Evolutionary conservation across 257 asterid species (phyloP).

Genomic region (Solanum tacnaense): DNA sequence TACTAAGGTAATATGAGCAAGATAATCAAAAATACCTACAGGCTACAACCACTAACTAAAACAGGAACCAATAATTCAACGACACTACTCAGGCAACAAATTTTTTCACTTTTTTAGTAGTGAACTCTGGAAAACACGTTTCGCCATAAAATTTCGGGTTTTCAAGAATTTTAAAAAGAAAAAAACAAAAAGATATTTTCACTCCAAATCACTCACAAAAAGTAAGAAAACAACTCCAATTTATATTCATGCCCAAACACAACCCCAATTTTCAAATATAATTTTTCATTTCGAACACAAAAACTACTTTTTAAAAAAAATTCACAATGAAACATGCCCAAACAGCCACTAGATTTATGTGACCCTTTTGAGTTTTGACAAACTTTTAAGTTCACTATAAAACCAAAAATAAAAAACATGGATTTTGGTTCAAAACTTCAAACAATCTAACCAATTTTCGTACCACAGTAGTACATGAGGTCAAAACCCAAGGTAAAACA

Average conservation of each 20-base stretch:
- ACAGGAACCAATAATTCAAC: not conserved
- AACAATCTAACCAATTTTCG: not conserved
- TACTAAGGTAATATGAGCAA: not conserved
- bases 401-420: not conserved
- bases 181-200: too few species aligned
- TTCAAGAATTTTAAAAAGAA: not conserved
- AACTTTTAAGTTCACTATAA: not conserved
- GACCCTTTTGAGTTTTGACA: not conserved
- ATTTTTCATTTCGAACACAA: not conserved
- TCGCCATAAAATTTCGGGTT: not conserved
- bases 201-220: not conserved
- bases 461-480: not conserved
- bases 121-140: not conserved
- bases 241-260: not conserved
- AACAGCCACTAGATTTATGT: not conserved
- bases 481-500: not conserved
- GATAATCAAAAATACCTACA: not conserved
- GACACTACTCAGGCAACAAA: not conserved
- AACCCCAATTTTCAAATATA: not conserved
- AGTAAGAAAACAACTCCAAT: not conserved
- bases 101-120: not conserved
- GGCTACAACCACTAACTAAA: not conserved
- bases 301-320: too few species aligned
- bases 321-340: not conserved
- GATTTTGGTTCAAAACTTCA: not conserved